A percentile compares a stretch with the other conserved stretches of the same genome.
phyloP scores from a whole-genome alignment of 1,139 yeast species.

The Saccharomycopsis hybrid region DNA sequence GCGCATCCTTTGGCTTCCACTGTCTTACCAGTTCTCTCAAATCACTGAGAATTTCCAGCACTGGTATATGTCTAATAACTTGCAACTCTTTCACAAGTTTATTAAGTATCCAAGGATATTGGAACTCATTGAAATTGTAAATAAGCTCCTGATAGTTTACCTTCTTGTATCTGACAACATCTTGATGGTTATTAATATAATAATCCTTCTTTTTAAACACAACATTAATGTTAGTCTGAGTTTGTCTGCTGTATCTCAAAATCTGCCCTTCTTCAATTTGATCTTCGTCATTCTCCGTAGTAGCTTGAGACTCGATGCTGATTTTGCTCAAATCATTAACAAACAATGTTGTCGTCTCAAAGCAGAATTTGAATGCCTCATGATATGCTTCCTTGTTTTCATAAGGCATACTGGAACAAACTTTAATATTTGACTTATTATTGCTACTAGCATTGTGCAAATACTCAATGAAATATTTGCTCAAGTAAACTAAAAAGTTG shows the following conservation, averaged over 20 bases:
- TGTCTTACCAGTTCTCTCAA: conserved; percentile 8
- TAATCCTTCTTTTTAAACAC: conserved; percentile 7
- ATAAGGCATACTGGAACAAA: too few relatives aligned
- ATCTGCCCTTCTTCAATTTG: conserved; percentile 19
- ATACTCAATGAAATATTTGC: conserved; percentile 65
- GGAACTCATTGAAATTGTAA: conserved; percentile 23
- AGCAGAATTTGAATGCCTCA: conserved; percentile 18
- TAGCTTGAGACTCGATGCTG: conserved; percentile 4
- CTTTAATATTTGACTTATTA: too few relatives aligned
- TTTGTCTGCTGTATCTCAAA: conserved; percentile 1
- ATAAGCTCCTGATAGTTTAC: conserved; percentile 28
- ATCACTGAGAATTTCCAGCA: background rate
- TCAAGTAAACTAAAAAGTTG: conserved; percentile 72
- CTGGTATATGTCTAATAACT: conserved; percentile 10
- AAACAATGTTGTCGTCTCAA: conserved; percentile 15
- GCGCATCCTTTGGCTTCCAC: conserved; percentile 17
- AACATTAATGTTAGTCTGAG: background rate
- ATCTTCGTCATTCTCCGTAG: conserved; percentile 9
- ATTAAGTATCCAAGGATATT: conserved; percentile 21
- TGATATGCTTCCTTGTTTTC: conserved; percentile 1
- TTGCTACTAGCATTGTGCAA: background rate
- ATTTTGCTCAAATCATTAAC: conserved; percentile 4
- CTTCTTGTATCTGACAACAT: conserved; percentile 19
- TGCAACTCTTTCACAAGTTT: conserved; percentile 19
- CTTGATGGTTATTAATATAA: conserved; percentile 10